Conservation (phyloP, 495 filamentous ascomycete species). For the Apiosordaria backusii region DNA sequence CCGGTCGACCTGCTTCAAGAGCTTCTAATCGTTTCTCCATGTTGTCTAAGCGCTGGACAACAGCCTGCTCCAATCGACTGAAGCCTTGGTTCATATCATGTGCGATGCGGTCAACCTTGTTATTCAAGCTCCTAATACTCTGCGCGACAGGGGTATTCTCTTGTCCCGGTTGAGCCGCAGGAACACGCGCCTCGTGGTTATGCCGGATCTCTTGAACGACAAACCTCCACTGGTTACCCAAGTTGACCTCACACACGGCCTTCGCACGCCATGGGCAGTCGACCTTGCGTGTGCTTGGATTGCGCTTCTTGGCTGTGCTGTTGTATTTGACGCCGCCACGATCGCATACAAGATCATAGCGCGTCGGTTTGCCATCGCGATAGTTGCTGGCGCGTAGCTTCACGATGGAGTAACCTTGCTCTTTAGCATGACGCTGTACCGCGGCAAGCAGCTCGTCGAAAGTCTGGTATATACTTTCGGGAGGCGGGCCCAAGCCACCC, state of each 20-base stretch:
- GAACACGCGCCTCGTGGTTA: slow-evolving; percentile 48
- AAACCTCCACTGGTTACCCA: slow-evolving; percentile 51
- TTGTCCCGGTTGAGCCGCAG: slow-evolving; percentile 39
- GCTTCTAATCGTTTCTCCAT: slow-evolving; percentile 37
- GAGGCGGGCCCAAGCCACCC: slow-evolving; percentile 40
- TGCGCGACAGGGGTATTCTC: slow-evolving; percentile 47
- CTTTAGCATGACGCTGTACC: slow-evolving; percentile 45
- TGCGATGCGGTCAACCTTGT: slow-evolving; percentile 47
- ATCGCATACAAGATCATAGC: slow-evolving; percentile 51
- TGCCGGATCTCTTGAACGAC: slow-evolving; percentile 44
- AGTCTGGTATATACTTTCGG: slow-evolving; percentile 44
- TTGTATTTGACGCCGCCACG: slow-evolving; percentile 52
- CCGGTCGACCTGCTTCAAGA: slow-evolving; percentile 22
- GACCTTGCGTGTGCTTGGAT: slow-evolving; percentile 50
- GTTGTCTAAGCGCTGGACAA: slow-evolving; percentile 37
- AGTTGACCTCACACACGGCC: slow-evolving; percentile 50
- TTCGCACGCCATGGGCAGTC: slow-evolving; percentile 53
- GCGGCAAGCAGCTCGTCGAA: slow-evolving; percentile 45
- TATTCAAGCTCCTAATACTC: slow-evolving; percentile 42
- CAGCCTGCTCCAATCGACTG: slow-evolving; percentile 28
- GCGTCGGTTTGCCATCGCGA: slow-evolving; percentile 48
- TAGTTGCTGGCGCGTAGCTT: slow-evolving; percentile 52
- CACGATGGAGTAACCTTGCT: slow-evolving; percentile 49
- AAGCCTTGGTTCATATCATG: slow-evolving; percentile 43
- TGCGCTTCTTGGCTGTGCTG: slow-evolving; percentile 53